Conservation (phyloP, 192 early-diverging fungal species). For the Rhizoclosmatium sp. region DNA sequence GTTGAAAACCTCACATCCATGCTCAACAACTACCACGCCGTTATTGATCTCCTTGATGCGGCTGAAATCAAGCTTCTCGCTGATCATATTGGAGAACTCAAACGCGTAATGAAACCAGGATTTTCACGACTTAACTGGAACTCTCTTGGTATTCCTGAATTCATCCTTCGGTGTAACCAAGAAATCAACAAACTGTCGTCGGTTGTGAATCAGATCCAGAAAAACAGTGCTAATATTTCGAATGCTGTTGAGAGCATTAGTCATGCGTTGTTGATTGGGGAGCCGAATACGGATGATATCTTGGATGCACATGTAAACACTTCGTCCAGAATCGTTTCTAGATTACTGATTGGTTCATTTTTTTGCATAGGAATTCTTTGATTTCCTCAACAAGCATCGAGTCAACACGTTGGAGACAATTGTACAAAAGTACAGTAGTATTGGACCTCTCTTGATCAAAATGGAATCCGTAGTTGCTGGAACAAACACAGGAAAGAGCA, state of each 20-base stretch:
- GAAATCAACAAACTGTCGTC: constrained; percentile 72
- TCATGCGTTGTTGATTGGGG: constrained; percentile 54
- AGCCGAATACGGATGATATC: constrained; percentile 57
- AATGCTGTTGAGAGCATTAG: constrained; percentile 62
- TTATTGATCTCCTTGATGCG: constrained; percentile 60
- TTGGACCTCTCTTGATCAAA: constrained; percentile 69
- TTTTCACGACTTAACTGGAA: constrained; percentile 72
- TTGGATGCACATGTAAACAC: constrained; percentile 63
- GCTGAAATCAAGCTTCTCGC: constrained; percentile 62
- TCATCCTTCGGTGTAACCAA: constrained; percentile 65
- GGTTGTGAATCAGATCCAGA: constrained; percentile 66
- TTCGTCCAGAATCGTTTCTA: too few species aligned
- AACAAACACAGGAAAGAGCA: constrained; percentile 69
- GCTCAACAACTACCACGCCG: constrained; percentile 56
- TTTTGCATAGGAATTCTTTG: constrained; percentile 64
- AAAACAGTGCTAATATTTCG: constrained; percentile 67
- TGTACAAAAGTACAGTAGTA: constrained; percentile 63
- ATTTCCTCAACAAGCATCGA: constrained; percentile 63
- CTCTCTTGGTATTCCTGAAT: constrained; percentile 68
- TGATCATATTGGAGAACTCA: constrained; percentile 62
- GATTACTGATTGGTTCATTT: constrained; percentile 7
- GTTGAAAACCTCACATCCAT: constrained; percentile 65
- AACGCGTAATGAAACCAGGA: constrained; percentile 69
- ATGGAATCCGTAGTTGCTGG: constrained; percentile 69
- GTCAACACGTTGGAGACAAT: constrained; percentile 52